Conservation (phyloP, 306 rosid genomes). For the Benincasa hispida region DNA sequence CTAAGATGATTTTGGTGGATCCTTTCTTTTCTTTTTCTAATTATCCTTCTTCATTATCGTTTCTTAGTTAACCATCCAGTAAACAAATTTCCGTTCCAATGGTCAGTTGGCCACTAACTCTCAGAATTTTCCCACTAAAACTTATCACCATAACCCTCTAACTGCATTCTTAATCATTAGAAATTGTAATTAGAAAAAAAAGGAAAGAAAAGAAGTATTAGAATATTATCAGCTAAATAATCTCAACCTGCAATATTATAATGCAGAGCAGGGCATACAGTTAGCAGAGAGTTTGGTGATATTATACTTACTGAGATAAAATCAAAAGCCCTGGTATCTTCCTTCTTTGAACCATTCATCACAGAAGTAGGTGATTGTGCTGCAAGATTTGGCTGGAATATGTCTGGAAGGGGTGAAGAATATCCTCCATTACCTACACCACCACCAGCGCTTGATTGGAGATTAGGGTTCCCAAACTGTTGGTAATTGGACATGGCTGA, state of each 20-base stretch:
- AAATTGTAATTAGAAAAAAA: not conserved
- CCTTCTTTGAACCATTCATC: constrained; percentile 69
- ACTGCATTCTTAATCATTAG: not conserved
- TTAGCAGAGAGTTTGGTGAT: not conserved
- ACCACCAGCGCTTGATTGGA: constrained; percentile 20
- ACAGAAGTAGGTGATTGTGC: constrained; percentile 43
- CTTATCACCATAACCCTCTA: not conserved
- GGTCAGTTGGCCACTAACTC: not conserved
- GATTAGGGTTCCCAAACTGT: constrained; percentile 49
- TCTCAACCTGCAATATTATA: not conserved
- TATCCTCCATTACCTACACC: constrained; percentile 38
- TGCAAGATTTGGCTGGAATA: constrained; percentile 62
- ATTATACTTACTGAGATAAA: constrained; percentile 78
- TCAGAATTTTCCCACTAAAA: not conserved
- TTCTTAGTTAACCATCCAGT: not conserved
- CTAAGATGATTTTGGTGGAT: not conserved
- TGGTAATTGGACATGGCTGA: constrained; percentile 81
- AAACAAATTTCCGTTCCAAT: not conserved
- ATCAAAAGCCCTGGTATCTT: constrained; percentile 86
- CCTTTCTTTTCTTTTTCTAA: not conserved
- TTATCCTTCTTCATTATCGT: not conserved
- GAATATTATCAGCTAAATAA: not conserved
- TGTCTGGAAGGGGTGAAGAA: constrained; percentile 62
- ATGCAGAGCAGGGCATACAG: constrained; percentile 11
- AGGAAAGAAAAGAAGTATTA: not conserved